phyloP scores from a whole-genome alignment of 257 asterid species.

The Solanum ossicruentum region DNA sequence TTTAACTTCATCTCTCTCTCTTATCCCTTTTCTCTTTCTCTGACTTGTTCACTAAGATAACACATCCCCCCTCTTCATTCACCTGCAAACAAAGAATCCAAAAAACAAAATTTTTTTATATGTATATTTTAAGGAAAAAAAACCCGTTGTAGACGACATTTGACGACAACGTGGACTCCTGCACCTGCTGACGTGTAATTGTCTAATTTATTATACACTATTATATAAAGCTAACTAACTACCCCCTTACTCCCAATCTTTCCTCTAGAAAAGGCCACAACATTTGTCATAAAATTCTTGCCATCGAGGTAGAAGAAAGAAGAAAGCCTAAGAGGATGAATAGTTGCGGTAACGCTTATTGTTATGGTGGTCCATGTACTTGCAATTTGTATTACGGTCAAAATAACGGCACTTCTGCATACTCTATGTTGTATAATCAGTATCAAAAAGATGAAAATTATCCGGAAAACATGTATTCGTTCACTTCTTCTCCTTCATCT shows the following conservation, averaged over 20 bases:
- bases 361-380: slow-evolving; percentile 16
- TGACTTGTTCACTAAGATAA: neutral
- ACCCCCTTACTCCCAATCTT: neutral
- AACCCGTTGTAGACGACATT: neutral
- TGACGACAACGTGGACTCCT: slow-evolving; percentile 39
- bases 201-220: slow-evolving; percentile 9
- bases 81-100: slow-evolving; percentile 5
- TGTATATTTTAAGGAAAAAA: too few relatives aligned
- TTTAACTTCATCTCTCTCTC: neutral
- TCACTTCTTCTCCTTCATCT: slow-evolving; percentile 11
- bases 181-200: slow-evolving; percentile 33
- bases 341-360: slow-evolving; percentile 16
- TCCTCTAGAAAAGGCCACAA: neutral
- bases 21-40: neutral
- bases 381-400: slow-evolving; percentile 31
- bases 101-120: neutral
- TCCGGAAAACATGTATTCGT: slow-evolving; percentile 12
- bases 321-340: slow-evolving; percentile 21
- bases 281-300: neutral
- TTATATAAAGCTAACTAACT: slow-evolving; percentile 25
- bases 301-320: neutral
- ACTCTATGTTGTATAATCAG: slow-evolving; percentile 38
- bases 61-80: neutral
- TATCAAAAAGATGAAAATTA: slow-evolving; percentile 14
- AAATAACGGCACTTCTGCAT: slow-evolving; percentile 28